Evolutionary conservation across 2,329 filamentous ascomycete genomes (phyloP), one percentile per base, ranked within the genome.

Genomic region (Cadophora gregata): DNA sequence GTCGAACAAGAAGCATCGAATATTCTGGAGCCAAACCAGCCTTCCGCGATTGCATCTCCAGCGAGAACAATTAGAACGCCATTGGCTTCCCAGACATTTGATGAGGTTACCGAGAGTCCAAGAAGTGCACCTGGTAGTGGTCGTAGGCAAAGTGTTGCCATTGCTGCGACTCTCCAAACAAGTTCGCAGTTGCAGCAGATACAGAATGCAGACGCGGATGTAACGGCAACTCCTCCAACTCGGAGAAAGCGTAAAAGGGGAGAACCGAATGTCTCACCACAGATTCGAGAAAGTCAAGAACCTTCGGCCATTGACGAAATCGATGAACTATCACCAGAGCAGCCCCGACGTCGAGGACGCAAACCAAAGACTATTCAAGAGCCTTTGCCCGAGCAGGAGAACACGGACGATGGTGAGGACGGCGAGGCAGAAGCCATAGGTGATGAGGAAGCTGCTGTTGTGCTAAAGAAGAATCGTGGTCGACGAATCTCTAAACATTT

Each of bases 81-180:
- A 38, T 25, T 59, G 31, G 27, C 69, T 55, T 21, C 42, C 6
- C 67, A 59, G 10, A 59, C 19, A 55, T 69, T 73, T 19, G 81
- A 84, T 58, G 82, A 85, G 72, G 79, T 86, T 16, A 79, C 77
- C 42, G 85, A 88, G 72, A 87, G 85, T 64, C 86, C 87, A 0
- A 77, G 72, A 9, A 75, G 84, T 69, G 85, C 85, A 16, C 86
- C 86, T 0, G 86, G 86, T 2, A 88, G 85, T 69, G 86, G 85
- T 1, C 81, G 80, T 9, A 78, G 85, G 59, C 80, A 79, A n/a
- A 73, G 86, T 19, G 81, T 83, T 53, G 77, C 79, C 62, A 76
- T 80, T 0, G 72, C 75, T 71, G 72, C 56, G 14, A 53, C 59
- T 31, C 14, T 59, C 29, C 50, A 63, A 24, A 55, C 66, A 62